Evolutionary conservation across 176 grass and related monocot species (phyloP), one percentile per base, ranked within the genome.

Genomic region (Olyra latifolia): DNA sequence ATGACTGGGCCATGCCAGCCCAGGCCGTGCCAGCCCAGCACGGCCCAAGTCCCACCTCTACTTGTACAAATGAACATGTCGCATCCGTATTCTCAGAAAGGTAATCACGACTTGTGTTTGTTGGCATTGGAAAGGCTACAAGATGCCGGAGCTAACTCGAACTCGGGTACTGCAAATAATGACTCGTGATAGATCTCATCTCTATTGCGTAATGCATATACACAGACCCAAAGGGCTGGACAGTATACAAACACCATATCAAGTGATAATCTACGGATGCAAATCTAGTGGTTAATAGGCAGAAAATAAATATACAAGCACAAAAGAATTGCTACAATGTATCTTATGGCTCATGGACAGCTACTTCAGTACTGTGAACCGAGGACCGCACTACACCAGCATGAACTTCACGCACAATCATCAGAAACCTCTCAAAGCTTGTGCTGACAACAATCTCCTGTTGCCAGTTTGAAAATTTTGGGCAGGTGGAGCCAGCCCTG

Each of bases 401-500:
- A 50, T 44, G 13, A 52, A 65, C 72, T 75, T 52, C 53, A 45
- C 42, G 35, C 20, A 52, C 66, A 81, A 74, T 66, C 65, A 81
- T 93, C 76, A 91, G 15, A 86, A 35, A 71, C 89, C 63, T 74
- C 50, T 58, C 27, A 88, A 87, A 85, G n/a, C 20, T 75, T 89
- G 83, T 66, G 65, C 20, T 3, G 90, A 93, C 74, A 98, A 52
- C 77, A 98, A 77, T 84, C 74, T 94, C 82, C 92, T 94, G 78
- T 85, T 86, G 48, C 55, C 15, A 22, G 77, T 74, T 63, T 88
- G 75, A 17, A 74, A 84, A 67, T 57, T 89, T 80, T 93, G 92
- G 61, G 95, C 96, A 38, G 96, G 96, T 8, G 96, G 96, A n/a
- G 96, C 96, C 71, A 98, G 82, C 58, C 96, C 96, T 81, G 96